Evolutionary conservation across 345 rosid species (phyloP).

Genomic region (Geranium brycei): DNA sequence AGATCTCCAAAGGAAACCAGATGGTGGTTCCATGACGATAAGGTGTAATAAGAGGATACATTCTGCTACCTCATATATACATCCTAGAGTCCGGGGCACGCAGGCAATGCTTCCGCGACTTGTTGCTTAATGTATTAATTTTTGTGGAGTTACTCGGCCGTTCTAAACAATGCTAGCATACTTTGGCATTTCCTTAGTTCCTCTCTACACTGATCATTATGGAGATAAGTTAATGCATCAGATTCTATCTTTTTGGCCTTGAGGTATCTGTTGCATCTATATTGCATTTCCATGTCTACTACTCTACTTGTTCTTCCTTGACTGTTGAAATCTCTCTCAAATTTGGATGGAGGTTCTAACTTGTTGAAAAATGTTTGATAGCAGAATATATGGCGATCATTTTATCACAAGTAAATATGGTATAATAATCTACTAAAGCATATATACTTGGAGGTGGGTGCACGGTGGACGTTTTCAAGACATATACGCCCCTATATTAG

Average conservation of each 20-base stretch:
- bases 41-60: slow-evolving; percentile 25
- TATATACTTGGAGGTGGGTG: too few relatives aligned
- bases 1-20: slow-evolving; percentile 83
- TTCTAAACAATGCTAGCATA: not conserved
- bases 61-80: not conserved
- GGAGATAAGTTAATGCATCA: not conserved
- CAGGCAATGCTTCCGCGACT: not conserved
- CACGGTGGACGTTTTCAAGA: too few relatives aligned
- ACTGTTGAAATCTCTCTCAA: too few relatives aligned
- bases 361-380: too few relatives aligned
- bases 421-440: too few relatives aligned
- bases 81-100: not conserved
- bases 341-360: too few relatives aligned
- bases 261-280: too few relatives aligned
- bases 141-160: not conserved
- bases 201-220: not conserved
- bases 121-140: not conserved
- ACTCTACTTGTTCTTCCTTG: too few relatives aligned
- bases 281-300: too few relatives aligned
- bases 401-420: too few relatives aligned
- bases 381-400: too few relatives aligned
- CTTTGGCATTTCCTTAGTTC: not conserved
- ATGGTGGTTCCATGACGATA: slow-evolving; percentile 87
- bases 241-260: not conserved
- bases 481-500: too few relatives aligned